Base-by-base conservation (phyloP, 768 basidiomycete species). In the Agrocybe praecox region DNA sequence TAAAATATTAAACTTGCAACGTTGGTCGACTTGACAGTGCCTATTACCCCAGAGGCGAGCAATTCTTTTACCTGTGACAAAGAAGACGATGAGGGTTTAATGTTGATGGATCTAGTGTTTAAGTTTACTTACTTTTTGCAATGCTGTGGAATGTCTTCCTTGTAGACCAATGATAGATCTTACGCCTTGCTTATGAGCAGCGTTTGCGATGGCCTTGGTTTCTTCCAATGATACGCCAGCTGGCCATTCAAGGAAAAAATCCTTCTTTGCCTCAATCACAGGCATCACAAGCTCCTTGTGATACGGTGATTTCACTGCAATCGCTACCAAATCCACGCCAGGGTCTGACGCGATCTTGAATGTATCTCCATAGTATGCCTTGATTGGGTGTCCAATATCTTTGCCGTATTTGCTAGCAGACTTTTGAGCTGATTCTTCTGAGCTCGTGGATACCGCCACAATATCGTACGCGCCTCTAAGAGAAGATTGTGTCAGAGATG, bases 181-280 rank as follows among this genome's bases (percentile, higher is more conserved):
- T 6, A 76, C 56, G 0, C 72, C 69, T 46, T 68, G 67, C 45
- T 46, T 55, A 33, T 58, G 63, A 1, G 71, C 76, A 2, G 62
- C 60, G 17, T 69, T 63, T 10, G 72, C 72, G 6, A 78, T 58
- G 57, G 71, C 70, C 17, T 29, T 33, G 19, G 73, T 70, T 59
- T 77, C 72, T 24, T 63, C 53, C 21, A 72, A 45, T 5, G 49
- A 62, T 24, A 46, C 58, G 10, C 74, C 76, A 15, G 65, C 69
- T 0, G 76, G 74, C 74, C 74, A 78, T 56, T 77, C 76, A 10
- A 76, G 50, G 54, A 76, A 77, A 34, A 76, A 52, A 49, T 71
- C 60, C 60, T 78, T 77, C 19, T 73, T 73, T 22, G 73, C 73
- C 19, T 68, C 68, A 34, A 78, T 68, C 2, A 62, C 71, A 18